phyloP scores from a whole-genome alignment of 345 rosid species.

The Citrus maxima region DNA sequence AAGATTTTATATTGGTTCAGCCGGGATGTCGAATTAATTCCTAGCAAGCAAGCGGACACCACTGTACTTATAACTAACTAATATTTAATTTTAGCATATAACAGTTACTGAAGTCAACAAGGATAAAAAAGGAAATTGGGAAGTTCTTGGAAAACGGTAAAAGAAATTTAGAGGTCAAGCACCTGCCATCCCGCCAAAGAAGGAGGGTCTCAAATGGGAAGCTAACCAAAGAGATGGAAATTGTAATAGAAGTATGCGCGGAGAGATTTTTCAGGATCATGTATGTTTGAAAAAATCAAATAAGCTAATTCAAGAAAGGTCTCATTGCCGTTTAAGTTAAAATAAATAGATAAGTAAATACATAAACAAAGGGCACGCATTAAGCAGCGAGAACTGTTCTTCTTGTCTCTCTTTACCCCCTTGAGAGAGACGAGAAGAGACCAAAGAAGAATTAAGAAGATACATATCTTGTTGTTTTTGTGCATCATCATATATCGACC shows the following conservation, averaged over 20 bases:
- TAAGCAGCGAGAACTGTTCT: not conserved
- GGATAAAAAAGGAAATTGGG: not conserved
- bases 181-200: slow-evolving; percentile 18
- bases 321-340: not conserved
- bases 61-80: not conserved
- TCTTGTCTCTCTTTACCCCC: slow-evolving; percentile 14
- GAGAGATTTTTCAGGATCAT: slow-evolving; percentile 3
- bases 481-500: too few relatives aligned
- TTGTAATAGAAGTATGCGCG: not conserved
- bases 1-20: too few relatives aligned
- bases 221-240: not conserved
- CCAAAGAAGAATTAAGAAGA: not conserved
- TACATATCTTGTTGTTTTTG: not conserved
- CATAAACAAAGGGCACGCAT: not conserved
- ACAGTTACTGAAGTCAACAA: not conserved
- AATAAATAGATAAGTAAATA: slow-evolving; percentile 1
- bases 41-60: not conserved
- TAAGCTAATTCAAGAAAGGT: slow-evolving; percentile 11
- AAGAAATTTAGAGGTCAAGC: not conserved
- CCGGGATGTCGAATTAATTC: not conserved
- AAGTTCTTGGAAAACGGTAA: not conserved
- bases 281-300: slow-evolving; percentile 14
- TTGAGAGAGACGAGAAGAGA: slow-evolving; percentile 12
- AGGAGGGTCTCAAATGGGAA: not conserved
- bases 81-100: not conserved